These are phyloP conservation scores for Oryza australiensis DNA, from an alignment of 176 grass and related monocot species.

Conservation along the genomic window DNA sequence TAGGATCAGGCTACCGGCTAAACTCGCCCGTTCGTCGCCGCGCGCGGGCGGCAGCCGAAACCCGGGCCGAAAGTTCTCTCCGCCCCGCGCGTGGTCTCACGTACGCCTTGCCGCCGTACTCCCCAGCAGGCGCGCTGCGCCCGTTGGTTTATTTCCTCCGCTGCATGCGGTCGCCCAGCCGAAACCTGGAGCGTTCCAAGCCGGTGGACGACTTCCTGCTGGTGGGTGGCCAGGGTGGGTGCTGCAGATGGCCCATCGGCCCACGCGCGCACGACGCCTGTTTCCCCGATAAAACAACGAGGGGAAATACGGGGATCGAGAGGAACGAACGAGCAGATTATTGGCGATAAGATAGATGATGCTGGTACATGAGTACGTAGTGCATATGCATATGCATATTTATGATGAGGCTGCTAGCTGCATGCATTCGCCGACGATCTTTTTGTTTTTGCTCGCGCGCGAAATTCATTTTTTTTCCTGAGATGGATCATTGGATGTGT, in stretches of 20 bases:
- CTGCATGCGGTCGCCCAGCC: not conserved
- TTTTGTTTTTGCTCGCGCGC: not conserved
- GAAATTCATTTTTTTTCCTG: not conserved
- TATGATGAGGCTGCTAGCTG: not conserved
- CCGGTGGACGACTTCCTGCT: not conserved
- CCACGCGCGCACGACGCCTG: slow-evolving; percentile 26
- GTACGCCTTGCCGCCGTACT: slow-evolving; percentile 18
- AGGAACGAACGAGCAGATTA: not conserved
- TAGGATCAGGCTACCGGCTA: not conserved
- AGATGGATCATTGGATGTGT: not conserved
- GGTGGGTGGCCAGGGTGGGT: not conserved
- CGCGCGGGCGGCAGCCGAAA: not conserved
- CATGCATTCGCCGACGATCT: not conserved
- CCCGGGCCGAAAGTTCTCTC: slow-evolving; percentile 4
- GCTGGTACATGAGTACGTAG: too few relatives aligned
- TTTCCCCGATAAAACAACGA: not conserved
- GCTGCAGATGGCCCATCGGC: slow-evolving; percentile 1
- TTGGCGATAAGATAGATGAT: not conserved
- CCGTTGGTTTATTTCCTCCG: not conserved
- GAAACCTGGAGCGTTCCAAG: not conserved
- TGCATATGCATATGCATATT: not conserved
- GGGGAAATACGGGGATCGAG: not conserved
- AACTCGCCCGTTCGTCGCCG: slow-evolving; percentile 15
- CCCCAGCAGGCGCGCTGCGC: not conserved
- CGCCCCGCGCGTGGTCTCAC: not conserved